These are phyloP conservation scores for Entrophospora sp. DNA, from an alignment of 192 early-diverging fungal genomes.

Conservation along the genomic window DNA sequence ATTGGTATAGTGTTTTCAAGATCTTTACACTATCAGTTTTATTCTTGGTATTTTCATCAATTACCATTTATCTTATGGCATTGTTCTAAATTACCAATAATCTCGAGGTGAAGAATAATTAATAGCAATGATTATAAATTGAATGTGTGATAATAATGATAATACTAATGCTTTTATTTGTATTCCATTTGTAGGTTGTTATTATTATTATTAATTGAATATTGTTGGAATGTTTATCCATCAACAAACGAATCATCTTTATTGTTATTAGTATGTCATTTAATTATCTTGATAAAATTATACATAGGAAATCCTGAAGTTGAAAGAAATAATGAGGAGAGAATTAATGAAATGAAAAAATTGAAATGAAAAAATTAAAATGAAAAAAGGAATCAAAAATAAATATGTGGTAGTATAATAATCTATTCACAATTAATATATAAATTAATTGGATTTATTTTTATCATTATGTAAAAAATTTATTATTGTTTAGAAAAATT, in stretches of 20 bases:
- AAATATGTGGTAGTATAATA: too few species aligned
- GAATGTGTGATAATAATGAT: neutral
- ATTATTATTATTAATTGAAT: slow-evolving; percentile 52
- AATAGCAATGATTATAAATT: neutral
- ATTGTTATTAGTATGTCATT: slow-evolving; percentile 22
- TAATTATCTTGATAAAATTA: slow-evolving; percentile 25
- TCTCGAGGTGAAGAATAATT: neutral
- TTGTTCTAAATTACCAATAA: slow-evolving; percentile 27
- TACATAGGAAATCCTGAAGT: slow-evolving; percentile 24
- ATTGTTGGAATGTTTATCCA: slow-evolving; percentile 86
- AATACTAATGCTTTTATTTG: slow-evolving; percentile 8
- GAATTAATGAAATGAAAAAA: too few species aligned
- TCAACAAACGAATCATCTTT: slow-evolving; percentile 44
- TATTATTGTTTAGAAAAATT: too few species aligned
- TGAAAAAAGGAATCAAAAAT: too few species aligned
- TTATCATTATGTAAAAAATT: too few species aligned
- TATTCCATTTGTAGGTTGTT: slow-evolving; percentile 10
- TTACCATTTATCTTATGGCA: slow-evolving; percentile 75
- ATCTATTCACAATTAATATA: too few species aligned
- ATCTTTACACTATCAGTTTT: slow-evolving; percentile 95
- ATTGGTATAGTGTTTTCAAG: slow-evolving; percentile 84
- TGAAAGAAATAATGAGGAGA: neutral
- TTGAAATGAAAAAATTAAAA: too few species aligned
- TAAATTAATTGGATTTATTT: too few species aligned
- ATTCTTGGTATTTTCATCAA: slow-evolving; percentile 85